Evolutionary conservation across 768 basidiomycete species (phyloP).

Genomic region (Daedalea quercina): DNA sequence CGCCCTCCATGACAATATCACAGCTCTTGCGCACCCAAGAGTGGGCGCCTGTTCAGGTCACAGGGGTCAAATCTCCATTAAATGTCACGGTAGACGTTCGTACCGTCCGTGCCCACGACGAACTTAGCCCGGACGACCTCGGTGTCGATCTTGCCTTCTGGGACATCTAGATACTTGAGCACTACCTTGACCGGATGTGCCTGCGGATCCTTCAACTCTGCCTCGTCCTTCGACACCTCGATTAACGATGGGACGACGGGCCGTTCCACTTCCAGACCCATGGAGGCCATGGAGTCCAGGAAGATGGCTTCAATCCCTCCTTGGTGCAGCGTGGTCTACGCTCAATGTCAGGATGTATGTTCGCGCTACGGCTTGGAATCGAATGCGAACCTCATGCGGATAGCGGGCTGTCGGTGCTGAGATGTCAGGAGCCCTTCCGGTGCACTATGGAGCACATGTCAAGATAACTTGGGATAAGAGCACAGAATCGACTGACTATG

Average conservation of each 20-base stretch:
- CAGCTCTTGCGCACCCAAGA: constrained; percentile 75
- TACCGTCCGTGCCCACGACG: constrained; percentile 72
- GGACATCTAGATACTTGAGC: constrained; percentile 34
- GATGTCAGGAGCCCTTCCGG: constrained; percentile 56
- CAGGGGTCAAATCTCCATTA: constrained; percentile 3
- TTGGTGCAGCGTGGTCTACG: constrained; percentile 53
- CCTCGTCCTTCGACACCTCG: constrained; percentile 35
- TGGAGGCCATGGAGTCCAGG: constrained; percentile 42
- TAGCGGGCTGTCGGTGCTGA: constrained; percentile 57
- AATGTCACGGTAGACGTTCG: neutral
- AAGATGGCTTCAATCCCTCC: constrained; percentile 58
- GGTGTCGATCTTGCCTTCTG: constrained; percentile 27
- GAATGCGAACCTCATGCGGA: constrained; percentile 55
- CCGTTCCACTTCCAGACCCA: constrained; percentile 44
- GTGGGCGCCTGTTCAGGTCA: constrained; percentile 55
- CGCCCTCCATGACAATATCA: constrained; percentile 68
- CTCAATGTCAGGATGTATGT: neutral
- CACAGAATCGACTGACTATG: constrained; percentile 33
- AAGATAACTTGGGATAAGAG: neutral
- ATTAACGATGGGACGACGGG: constrained; percentile 45
- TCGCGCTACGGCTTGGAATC: neutral
- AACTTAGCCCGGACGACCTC: constrained; percentile 68
- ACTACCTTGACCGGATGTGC: constrained; percentile 34
- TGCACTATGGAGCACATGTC: constrained; percentile 34
- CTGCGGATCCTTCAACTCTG: constrained; percentile 34